Percentiles rank a stretch among this genome's conserved stretches.
phyloP scores from a whole-genome alignment of 345 rosid genomes.

The Eucalyptus virginea region DNA sequence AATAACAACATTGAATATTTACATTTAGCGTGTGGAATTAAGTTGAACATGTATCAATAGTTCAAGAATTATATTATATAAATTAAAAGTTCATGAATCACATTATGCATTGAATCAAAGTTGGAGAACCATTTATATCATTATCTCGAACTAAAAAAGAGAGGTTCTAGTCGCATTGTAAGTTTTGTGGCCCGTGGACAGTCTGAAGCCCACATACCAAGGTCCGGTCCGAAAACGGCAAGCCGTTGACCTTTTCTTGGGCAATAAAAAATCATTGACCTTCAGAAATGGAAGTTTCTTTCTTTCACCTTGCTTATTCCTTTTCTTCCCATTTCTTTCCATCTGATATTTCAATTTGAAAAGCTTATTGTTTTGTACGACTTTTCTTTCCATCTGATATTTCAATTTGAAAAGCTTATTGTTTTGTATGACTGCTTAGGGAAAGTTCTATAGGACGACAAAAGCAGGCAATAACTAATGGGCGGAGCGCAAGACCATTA shows the following conservation, averaged over 20 bases:
- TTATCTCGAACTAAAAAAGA: not conserved
- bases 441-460: not conserved
- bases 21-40: too few relatives aligned
- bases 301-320: not conserved
- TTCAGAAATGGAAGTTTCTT: not conserved
- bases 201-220: not conserved
- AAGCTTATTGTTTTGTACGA: not conserved
- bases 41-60: too few relatives aligned
- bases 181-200: not conserved
- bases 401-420: not conserved
- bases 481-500: rapidly evolving
- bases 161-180: not conserved
- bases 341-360: not conserved
- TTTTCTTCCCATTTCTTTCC: not conserved
- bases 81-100: too few relatives aligned
- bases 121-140: too few relatives aligned
- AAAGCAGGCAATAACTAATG: not conserved
- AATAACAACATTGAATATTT: not conserved
- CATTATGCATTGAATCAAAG: rapidly evolving
- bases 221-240: not conserved
- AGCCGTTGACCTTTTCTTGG: not conserved
- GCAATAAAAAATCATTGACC: not conserved
- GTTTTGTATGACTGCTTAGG: not conserved
- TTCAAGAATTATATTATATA: rapidly evolving
- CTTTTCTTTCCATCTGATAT: not conserved